These are phyloP conservation scores for Catunica adiposa DNA, from an alignment of 2,329 filamentous ascomycete species.

Conservation along the genomic window DNA sequence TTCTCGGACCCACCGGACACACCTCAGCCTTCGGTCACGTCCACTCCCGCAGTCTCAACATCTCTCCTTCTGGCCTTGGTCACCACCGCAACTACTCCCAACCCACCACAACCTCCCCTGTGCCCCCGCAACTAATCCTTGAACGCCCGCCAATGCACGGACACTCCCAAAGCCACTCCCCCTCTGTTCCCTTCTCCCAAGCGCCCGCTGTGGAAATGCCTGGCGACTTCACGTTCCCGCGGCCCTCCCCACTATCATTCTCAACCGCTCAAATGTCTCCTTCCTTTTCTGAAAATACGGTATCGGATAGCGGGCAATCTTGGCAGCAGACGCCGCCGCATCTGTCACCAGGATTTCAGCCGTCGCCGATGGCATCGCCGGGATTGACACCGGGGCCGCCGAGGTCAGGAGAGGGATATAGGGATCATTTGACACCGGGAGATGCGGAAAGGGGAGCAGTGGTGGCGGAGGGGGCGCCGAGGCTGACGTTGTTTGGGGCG, in stretches of 20 bases:
- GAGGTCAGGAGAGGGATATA: not conserved
- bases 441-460: not conserved
- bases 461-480: not conserved
- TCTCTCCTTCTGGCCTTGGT: not conserved
- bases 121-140: not conserved
- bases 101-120: not conserved
- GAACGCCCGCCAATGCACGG: not conserved
- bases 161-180: not conserved
- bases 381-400: not conserved
- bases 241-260: not conserved
- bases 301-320: not conserved
- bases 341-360: not conserved
- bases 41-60: not conserved
- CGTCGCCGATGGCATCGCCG: conserved; percentile 4
- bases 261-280: not conserved
- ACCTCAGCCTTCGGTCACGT: not conserved
- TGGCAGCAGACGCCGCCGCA: conserved; percentile 2
- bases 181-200: not conserved
- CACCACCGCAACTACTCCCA: not conserved
- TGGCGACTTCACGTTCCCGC: not conserved
- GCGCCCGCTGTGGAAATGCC: conserved; percentile 1
- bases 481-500: not conserved
- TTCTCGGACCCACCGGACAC: not conserved
- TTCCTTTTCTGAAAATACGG: not conserved
- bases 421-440: not conserved